Evolutionary conservation across 345 rosid species (phyloP), one percentile per base, ranked within the genome.

Genomic region (Boechera stricta): DNA sequence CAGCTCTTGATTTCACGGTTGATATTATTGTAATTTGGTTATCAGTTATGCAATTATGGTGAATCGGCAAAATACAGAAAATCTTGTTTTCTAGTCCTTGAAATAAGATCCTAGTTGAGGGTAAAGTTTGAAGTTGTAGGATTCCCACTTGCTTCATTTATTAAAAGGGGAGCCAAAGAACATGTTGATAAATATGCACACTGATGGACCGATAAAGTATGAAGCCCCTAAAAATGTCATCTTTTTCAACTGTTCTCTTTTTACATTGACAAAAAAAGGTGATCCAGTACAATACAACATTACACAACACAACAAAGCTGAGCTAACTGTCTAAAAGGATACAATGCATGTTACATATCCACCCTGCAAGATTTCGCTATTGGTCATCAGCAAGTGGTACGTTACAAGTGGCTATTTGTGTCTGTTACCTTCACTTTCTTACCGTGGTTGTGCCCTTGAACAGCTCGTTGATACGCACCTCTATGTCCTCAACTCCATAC

Each of bases 361-460:
- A 82, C 71, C 61, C 41, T 48, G 49, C 70, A 75, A 49, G 68
- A 75, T 73, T 66, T 73, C 38, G 51, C 78, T 32, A 81, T 62
- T 62, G 75, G 72, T 56, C 44, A 42, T 49, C 16, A 24, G 28
- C 80, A 69, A 81, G 33, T 29, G 77, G 73, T 48, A 65, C 54
- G 29, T 56, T 64, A 69, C 58, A 47, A 36, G 31, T 57, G 61
- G 52, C 64, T 65, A 18, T 64, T 42, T n/a, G 6, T 28, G 41
- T 38, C 4, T 11, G 16, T 82, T 69, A 79, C 82, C 81, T 67
- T 88, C 85, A 89, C 78, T 86, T 86, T 82, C 84, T 85, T 75
- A 85, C 75, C 39, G 82, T 86, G 29, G 85, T 68, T 29, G 76
- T 77, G 39, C 94, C 89, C 79, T 82, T 87, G 66, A 88, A 91